phyloP scores from a whole-genome alignment of 2,329 filamentous ascomycete species.

The Pezicula neosporulosa region DNA sequence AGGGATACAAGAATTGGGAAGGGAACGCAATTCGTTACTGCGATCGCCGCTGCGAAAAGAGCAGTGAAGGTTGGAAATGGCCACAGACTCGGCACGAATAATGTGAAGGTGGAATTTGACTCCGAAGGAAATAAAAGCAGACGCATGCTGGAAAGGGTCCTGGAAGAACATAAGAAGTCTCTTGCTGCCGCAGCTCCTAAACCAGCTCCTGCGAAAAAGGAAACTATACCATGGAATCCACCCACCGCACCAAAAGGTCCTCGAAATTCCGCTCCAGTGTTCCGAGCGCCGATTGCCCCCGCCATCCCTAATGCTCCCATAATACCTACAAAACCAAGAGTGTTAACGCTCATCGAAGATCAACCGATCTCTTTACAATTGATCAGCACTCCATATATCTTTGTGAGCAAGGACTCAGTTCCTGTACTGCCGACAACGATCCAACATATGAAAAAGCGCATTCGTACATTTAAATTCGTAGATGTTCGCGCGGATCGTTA shows the following conservation, averaged over 20 bases:
- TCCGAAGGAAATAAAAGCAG: slow-evolving; percentile 81
- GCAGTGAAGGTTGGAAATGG: slow-evolving; percentile 77
- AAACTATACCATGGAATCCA: slow-evolving; percentile 45
- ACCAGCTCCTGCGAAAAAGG: slow-evolving; percentile 31
- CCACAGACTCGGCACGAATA: slow-evolving; percentile 72
- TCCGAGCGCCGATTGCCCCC: slow-evolving; percentile 18
- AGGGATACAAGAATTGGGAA: slow-evolving; percentile 58
- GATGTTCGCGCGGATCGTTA: slow-evolving; percentile 79
- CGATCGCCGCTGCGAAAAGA: slow-evolving; percentile 75
- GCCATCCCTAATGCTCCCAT: slow-evolving; percentile 17
- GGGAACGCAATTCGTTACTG: slow-evolving; percentile 50
- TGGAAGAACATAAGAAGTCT: slow-evolving; percentile 58
- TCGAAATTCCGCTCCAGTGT: slow-evolving; percentile 23
- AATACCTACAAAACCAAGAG: slow-evolving; percentile 41
- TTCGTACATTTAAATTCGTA: slow-evolving; percentile 79
- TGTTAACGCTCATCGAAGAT: slow-evolving; percentile 54
- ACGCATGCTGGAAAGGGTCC: slow-evolving; percentile 69
- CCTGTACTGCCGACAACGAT: slow-evolving; percentile 84
- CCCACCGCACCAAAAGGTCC: slow-evolving; percentile 87
- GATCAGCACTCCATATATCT: slow-evolving; percentile 81
- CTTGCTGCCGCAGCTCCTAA: slow-evolving; percentile 14
- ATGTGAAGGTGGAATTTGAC: slow-evolving; percentile 83
- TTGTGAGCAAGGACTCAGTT: slow-evolving; percentile 81
- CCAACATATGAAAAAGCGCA: slow-evolving; percentile 82
- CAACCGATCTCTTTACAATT: slow-evolving; percentile 64